Conservation (phyloP, 2,329 filamentous ascomycete genomes). For the Beauveria caledonica region DNA sequence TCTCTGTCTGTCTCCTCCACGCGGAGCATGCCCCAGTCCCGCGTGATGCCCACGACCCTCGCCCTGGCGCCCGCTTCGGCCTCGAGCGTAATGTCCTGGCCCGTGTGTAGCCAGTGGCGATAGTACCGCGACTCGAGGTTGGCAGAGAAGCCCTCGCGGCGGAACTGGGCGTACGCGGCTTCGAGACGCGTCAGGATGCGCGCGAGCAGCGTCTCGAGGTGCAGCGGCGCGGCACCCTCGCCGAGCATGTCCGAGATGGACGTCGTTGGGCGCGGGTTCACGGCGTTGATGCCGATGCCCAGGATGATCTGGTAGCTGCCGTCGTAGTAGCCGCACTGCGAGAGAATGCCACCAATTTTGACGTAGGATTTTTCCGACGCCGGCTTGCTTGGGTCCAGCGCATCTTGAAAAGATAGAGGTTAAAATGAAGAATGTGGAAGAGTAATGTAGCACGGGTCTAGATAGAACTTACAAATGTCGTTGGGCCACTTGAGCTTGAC, state of each 20-base stretch:
- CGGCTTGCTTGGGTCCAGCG: slow-evolving; percentile 52
- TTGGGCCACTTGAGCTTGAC: slow-evolving; percentile 97
- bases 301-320: slow-evolving; percentile 77
- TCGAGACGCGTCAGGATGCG: slow-evolving; percentile 74
- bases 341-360: slow-evolving; percentile 89
- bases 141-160: slow-evolving; percentile 63
- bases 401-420: slow-evolving; percentile 38
- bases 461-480: slow-evolving; percentile 61
- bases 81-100: slow-evolving; percentile 66
- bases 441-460: too few relatives aligned
- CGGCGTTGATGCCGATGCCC: slow-evolving; percentile 79
- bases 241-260: slow-evolving; percentile 69
- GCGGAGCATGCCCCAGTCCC: slow-evolving; percentile 81
- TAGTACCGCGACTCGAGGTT: slow-evolving; percentile 74
- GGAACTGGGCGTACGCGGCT: slow-evolving; percentile 65
- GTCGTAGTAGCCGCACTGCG: slow-evolving; percentile 74
- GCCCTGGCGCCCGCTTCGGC: slow-evolving; percentile 67
- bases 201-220: slow-evolving; percentile 73
- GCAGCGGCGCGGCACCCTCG: slow-evolving; percentile 44
- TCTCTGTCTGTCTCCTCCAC: slow-evolving; percentile 74
- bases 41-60: slow-evolving; percentile 75
- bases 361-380: slow-evolving; percentile 50
- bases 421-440: slow-evolving; percentile 17
- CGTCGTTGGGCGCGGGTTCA: slow-evolving; percentile 78
- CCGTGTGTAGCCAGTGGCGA: slow-evolving; percentile 74